phyloP scores from a whole-genome alignment of 805 yeast species.

The Zygosaccharomyces lentus region DNA sequence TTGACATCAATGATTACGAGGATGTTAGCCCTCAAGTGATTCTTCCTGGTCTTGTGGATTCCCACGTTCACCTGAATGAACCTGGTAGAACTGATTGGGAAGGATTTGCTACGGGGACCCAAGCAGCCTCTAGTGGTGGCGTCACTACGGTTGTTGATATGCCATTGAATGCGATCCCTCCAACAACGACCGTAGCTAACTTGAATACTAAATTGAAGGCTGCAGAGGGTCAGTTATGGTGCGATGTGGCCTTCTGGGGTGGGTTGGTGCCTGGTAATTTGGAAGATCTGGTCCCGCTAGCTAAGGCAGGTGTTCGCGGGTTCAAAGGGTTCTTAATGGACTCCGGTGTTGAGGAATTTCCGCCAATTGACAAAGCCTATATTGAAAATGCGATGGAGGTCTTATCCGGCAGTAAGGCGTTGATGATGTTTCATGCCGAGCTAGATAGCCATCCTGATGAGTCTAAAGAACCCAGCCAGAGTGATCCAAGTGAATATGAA shows the following conservation, averaged over 20 bases:
- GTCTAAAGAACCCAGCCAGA: constrained; percentile 39
- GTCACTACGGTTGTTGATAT: constrained; percentile 93
- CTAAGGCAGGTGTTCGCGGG: constrained; percentile 85
- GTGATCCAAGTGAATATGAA: constrained; percentile 61
- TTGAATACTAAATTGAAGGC: constrained; percentile 72
- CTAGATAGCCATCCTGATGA: constrained; percentile 50
- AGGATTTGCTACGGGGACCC: constrained; percentile 94
- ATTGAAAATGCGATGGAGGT: constrained; percentile 61
- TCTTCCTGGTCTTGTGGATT: constrained; percentile 88
- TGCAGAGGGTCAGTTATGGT: constrained; percentile 80
- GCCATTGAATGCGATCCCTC: constrained; percentile 96
- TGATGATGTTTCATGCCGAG: constrained; percentile 92
- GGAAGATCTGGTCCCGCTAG: constrained; percentile 65
- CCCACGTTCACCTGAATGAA: constrained; percentile 92
- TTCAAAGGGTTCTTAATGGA: constrained; percentile 91
- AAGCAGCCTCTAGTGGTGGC: constrained; percentile 93
- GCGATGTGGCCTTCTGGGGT: constrained; percentile 95
- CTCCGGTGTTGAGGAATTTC: constrained; percentile 95
- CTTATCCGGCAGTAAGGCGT: constrained; percentile 60
- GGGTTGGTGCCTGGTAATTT: constrained; percentile 82
- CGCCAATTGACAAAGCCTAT: constrained; percentile 64
- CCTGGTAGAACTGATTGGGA: constrained; percentile 99
- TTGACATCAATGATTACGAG: constrained; percentile 44
- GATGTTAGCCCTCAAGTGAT: constrained; percentile 60
- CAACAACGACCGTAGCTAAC: constrained; percentile 81